Conservation (phyloP, 176 grass and related monocot genomes). For the Tillandsia leiboldiana region DNA sequence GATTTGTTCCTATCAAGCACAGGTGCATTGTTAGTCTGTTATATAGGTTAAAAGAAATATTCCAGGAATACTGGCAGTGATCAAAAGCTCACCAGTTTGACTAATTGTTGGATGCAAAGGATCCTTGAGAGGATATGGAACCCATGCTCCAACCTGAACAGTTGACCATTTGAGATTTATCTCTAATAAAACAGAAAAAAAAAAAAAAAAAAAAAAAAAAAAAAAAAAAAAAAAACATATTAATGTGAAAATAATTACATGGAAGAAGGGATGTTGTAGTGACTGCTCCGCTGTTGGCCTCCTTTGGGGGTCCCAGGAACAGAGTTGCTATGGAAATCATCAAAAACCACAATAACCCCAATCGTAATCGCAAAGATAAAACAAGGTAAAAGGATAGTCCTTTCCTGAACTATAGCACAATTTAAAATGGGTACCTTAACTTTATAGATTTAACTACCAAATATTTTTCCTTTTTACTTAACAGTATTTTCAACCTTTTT, state of each 20-base stretch:
- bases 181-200: constrained; percentile 12
- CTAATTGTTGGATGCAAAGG: constrained; percentile 21
- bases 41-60: neutral
- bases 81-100: constrained; percentile 37
- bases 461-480: too few species aligned
- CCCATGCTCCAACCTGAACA: constrained; percentile 46
- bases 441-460: too few species aligned
- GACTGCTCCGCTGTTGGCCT: constrained; percentile 82
- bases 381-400: too few species aligned
- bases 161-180: constrained; percentile 19
- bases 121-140: constrained; percentile 36
- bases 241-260: constrained; percentile 38
- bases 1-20: constrained; percentile 26
- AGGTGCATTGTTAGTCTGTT: too few species aligned
- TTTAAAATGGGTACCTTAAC: too few species aligned
- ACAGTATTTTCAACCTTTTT: too few species aligned
- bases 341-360: constrained; percentile 7
- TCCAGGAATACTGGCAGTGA: neutral
- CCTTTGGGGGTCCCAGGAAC: constrained; percentile 77
- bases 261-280: constrained; percentile 84
- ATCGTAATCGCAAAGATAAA: neutral
- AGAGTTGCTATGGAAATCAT: constrained; percentile 49
- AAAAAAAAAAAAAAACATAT: constrained; percentile 8
- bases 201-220: constrained; percentile 14
- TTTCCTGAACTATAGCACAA: too few species aligned